phyloP scores from a whole-genome alignment of 306 rosid species.

The Pyrus pyrifolia region DNA sequence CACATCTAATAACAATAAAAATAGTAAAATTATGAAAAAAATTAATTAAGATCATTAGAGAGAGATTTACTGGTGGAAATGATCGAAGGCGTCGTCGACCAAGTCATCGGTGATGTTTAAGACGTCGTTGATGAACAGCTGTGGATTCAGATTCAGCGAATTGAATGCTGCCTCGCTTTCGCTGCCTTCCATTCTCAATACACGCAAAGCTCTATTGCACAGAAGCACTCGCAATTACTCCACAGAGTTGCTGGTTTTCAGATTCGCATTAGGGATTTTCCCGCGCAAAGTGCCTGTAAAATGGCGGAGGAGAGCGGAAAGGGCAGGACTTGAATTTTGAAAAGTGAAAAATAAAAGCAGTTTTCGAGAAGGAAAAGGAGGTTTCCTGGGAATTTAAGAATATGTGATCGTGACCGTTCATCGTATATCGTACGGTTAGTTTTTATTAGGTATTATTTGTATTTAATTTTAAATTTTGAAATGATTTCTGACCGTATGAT shows the following conservation, averaged over 20 bases:
- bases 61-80: constrained; percentile 41
- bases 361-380: too few species aligned
- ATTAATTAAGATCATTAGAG: background rate
- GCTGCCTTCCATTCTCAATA: constrained; percentile 45
- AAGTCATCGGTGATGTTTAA: constrained; percentile 59
- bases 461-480: too few species aligned
- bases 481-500: too few species aligned
- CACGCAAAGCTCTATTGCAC: background rate
- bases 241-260: background rate
- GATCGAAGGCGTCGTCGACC: constrained; percentile 52
- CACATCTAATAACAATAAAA: background rate
- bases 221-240: background rate
- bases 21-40: too few species aligned
- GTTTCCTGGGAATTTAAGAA: too few species aligned
- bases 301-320: background rate
- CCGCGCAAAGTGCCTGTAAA: background rate
- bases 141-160: constrained; percentile 64
- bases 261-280: background rate
- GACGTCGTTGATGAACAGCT: constrained; percentile 63
- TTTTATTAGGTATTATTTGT: too few species aligned
- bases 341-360: background rate
- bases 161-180: constrained; percentile 56
- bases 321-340: background rate
- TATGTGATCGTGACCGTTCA: too few species aligned
- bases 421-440: too few species aligned